Evolutionary conservation across 352 stramenopile species (phyloP).

Genomic region (Phytophthora macrochlamydospora): DNA sequence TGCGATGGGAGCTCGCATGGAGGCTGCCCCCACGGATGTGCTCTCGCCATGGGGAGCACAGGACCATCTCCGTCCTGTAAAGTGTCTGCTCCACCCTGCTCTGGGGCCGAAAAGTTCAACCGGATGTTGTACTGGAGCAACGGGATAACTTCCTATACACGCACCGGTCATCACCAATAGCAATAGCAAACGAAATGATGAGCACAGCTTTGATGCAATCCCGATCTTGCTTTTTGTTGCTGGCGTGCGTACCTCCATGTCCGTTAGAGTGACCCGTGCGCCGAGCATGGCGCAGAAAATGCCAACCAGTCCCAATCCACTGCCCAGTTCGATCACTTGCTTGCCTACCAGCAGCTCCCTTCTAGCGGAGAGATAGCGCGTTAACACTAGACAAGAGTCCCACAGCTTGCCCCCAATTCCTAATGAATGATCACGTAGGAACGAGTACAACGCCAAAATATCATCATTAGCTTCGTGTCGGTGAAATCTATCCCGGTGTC

Average conservation of each 20-base stretch:
- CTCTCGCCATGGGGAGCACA: constrained; percentile 28
- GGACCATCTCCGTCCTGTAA: constrained; percentile 16
- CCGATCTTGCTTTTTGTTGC: constrained; percentile 3
- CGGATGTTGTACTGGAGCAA: constrained; percentile 80
- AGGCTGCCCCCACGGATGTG: constrained; percentile 66
- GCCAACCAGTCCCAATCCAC: constrained; percentile 73
- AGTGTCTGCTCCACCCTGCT: constrained; percentile 4
- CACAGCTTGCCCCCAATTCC: constrained; percentile 85
- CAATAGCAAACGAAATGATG: constrained; percentile 17
- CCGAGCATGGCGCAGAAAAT: constrained; percentile 76
- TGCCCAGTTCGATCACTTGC: constrained; percentile 74
- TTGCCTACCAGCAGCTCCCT: constrained; percentile 45
- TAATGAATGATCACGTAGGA: constrained; percentile 11
- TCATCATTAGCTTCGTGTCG: constrained; percentile 9
- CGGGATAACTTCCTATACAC: constrained; percentile 61
- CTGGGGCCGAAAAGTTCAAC: constrained; percentile 52
- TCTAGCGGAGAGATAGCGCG: constrained; percentile 54
- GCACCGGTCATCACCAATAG: constrained; percentile 9
- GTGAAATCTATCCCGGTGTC: background rate
- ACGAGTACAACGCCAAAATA: constrained; percentile 1
- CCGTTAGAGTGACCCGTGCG: constrained; percentile 65
- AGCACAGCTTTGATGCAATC: constrained; percentile 11
- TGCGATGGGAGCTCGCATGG: constrained; percentile 35
- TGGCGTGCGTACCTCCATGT: constrained; percentile 53
- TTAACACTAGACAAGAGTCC: constrained; percentile 83